phyloP scores from a whole-genome alignment of 257 asterid species.

The Solanum gandarillasii region DNA sequence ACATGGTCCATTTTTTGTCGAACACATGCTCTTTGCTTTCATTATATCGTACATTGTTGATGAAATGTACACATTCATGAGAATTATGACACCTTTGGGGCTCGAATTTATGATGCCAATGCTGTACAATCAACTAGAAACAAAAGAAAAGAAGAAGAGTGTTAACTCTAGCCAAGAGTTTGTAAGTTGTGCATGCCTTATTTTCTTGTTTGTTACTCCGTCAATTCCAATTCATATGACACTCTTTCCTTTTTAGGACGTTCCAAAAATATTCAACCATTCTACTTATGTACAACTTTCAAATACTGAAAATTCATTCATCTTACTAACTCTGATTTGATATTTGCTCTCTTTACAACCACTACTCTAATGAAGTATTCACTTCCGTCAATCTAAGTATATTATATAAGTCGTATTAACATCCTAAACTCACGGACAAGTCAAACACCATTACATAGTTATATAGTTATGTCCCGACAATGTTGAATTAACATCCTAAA shows the following conservation, averaged over 20 bases:
- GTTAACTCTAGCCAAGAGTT: background rate
- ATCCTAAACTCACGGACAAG: too few species aligned
- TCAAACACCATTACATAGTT: too few species aligned
- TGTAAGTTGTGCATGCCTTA: background rate
- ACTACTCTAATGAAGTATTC: background rate
- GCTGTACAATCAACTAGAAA: background rate
- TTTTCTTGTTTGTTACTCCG: background rate
- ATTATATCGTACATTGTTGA: background rate
- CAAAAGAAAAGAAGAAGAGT: background rate
- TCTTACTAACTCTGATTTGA: background rate
- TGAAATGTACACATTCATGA: too few species aligned
- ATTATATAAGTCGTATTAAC: too few species aligned
- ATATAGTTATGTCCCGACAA: background rate
- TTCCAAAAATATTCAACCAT: background rate
- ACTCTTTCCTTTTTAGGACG: background rate
- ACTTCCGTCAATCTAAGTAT: background rate
- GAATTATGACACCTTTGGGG: too few species aligned
- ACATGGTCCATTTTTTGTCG: too few species aligned
- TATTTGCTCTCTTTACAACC: background rate
- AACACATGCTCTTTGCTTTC: slow-evolving; percentile 1
- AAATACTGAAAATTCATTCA: background rate
- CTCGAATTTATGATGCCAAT: background rate
- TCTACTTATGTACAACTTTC: background rate
- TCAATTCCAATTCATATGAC: background rate
- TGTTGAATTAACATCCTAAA: too few species aligned